A percentile compares a stretch with the other conserved stretches of the same genome.
Conservation (phyloP, 208 protist genomes). For the Acanthamoeba healyi region DNA sequence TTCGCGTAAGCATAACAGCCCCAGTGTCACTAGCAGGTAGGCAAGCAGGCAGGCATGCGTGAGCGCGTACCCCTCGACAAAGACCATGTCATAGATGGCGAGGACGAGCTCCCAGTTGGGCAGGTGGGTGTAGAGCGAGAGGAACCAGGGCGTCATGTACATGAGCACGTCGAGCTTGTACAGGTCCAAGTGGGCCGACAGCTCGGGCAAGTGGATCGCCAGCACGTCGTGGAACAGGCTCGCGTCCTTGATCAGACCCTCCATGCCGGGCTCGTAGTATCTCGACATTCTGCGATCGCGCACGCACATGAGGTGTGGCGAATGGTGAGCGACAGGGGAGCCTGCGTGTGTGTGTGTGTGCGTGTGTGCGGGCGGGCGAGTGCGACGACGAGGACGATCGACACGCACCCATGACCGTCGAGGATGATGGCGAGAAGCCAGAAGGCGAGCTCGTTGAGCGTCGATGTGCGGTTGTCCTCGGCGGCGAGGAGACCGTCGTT, state of each 20-base stretch:
- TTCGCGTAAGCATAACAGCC: background rate
- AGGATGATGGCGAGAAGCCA: slow-evolving; percentile 30
- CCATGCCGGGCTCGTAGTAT: slow-evolving; percentile 45
- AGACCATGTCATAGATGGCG: slow-evolving; percentile 43
- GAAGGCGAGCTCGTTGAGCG: slow-evolving; percentile 7
- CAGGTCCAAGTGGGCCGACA: background rate
- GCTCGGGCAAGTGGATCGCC: background rate
- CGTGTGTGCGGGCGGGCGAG: background rate
- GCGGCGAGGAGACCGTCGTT: background rate
- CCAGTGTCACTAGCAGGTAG: background rate
- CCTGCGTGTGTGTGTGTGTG: background rate
- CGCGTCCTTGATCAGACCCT: slow-evolving; percentile 52
- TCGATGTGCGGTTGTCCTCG: background rate
- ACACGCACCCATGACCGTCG: background rate
- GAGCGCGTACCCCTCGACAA: slow-evolving; percentile 4
- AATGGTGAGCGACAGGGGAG: background rate
- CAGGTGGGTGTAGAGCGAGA: slow-evolving; percentile 19
- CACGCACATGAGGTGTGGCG: no score
- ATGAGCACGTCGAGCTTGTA: slow-evolving; percentile 18
- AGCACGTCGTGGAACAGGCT: background rate
- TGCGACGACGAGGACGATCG: background rate
- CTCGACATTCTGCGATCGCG: background rate
- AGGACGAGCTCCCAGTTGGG: slow-evolving; percentile 60
- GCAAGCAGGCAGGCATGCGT: background rate
- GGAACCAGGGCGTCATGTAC: slow-evolving; percentile 53